Evolutionary conservation across 1,284 basidiomycete species (phyloP).

Genomic region (Vanrija humicola): DNA sequence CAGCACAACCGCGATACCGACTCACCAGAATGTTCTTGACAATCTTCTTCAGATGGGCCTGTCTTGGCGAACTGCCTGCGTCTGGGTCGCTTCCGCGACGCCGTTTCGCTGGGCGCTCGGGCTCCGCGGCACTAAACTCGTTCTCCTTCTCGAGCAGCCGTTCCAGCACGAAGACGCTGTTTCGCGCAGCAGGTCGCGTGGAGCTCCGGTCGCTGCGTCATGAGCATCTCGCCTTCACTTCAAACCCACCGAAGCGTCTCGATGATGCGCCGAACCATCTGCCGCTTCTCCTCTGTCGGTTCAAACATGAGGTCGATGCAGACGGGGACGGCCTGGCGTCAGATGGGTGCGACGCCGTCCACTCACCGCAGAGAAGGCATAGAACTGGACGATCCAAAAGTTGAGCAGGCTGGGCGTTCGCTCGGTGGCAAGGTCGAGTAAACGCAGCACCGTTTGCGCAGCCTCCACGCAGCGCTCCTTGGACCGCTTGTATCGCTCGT

Average conservation of each 20-base stretch:
- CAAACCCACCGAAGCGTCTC: constrained; percentile 9
- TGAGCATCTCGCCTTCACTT: background rate
- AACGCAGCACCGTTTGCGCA: constrained; percentile 5
- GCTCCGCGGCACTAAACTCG: background rate
- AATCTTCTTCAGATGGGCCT: constrained; percentile 6
- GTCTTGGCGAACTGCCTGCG: background rate
- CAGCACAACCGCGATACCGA: background rate
- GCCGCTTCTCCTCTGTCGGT: constrained; percentile 12
- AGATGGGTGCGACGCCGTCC: background rate
- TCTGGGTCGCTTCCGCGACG: background rate
- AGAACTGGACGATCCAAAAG: constrained; percentile 19
- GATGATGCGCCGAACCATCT: constrained; percentile 2
- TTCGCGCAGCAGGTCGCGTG: constrained; percentile 8
- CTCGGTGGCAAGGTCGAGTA: constrained; percentile 11
- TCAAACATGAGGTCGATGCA: constrained; percentile 17
- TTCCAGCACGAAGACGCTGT: constrained; percentile 18
- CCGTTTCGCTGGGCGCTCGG: background rate
- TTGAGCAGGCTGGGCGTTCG: constrained; percentile 9
- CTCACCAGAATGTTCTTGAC: constrained; percentile 8
- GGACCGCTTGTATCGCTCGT: constrained; percentile 7
- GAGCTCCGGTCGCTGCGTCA: constrained; percentile 1
- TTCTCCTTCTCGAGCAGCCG: constrained; percentile 12
- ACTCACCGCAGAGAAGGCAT: constrained; percentile 17
- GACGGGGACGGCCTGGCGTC: constrained; percentile 12
- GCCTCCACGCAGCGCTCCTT: constrained; percentile 13